Percentiles rank a stretch among this genome's conserved stretches.
phyloP scores from a whole-genome alignment of 139 green algal species.

The Haematococcus lacustris region DNA sequence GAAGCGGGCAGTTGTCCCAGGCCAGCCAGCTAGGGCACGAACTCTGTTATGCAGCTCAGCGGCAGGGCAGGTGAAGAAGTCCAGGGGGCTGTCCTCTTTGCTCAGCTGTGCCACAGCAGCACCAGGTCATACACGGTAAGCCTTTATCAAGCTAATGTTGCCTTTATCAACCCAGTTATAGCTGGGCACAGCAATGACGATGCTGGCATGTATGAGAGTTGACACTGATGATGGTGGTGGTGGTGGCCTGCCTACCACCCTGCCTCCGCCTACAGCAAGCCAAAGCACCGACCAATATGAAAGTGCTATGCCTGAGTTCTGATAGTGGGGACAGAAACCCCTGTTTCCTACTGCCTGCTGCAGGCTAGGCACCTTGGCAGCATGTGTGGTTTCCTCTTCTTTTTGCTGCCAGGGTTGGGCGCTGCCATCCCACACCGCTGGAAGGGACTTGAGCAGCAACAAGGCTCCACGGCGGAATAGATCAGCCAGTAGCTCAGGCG shows the following conservation, averaged over 20 bases:
- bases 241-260: too few species aligned
- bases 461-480: constrained; percentile 63
- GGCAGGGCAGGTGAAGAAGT: constrained; percentile 54
- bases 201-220: too few species aligned
- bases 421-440: constrained; percentile 52
- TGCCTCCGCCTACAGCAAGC: too few species aligned
- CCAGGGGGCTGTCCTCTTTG: constrained; percentile 64
- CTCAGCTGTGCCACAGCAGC: constrained; percentile 49
- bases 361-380: constrained; percentile 68
- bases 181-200: too few species aligned
- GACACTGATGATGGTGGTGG: too few species aligned
- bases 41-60: constrained; percentile 76
- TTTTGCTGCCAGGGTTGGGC: constrained; percentile 50
- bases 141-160: too few species aligned
- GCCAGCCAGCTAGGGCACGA: constrained; percentile 72
- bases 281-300: too few species aligned
- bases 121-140: too few species aligned
- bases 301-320: too few species aligned
- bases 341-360: too few species aligned
- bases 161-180: too few species aligned
- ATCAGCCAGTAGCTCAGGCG: constrained; percentile 70
- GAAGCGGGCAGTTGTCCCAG: constrained; percentile 57
- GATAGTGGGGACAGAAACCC: too few species aligned
- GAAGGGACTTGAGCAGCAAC: constrained; percentile 62
- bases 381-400: constrained; percentile 53